Percentiles rank a stretch among this genome's conserved stretches.
Evolutionary conservation across 31 red algal genomes (phyloP).

Genomic region (Bonnemaisonia californica): DNA sequence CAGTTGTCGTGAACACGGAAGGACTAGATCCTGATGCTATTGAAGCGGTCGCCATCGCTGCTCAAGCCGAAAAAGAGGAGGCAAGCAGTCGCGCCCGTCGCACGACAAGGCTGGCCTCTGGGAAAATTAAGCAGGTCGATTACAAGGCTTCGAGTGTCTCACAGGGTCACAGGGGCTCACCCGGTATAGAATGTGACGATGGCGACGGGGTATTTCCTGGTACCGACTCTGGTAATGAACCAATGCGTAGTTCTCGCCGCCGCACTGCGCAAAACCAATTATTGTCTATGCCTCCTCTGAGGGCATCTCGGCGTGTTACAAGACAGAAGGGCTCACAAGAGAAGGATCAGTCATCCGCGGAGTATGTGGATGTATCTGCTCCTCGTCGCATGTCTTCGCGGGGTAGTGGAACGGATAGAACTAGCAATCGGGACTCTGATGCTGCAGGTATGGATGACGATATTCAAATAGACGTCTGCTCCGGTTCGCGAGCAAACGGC

Average conservation of each 20-base stretch:
- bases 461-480: background rate
- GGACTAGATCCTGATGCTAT: constrained; percentile 67
- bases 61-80: constrained; percentile 71
- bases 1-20: constrained; percentile 26
- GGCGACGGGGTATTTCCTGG: constrained; percentile 2
- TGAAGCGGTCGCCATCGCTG: constrained; percentile 68
- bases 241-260: constrained; percentile 5
- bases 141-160: constrained; percentile 61
- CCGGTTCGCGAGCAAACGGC: background rate
- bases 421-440: constrained; percentile 17
- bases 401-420: constrained; percentile 10
- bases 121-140: constrained; percentile 75
- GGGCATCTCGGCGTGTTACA: constrained; percentile 32
- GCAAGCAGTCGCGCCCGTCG: constrained; percentile 50
- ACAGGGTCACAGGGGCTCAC: constrained; percentile 35
- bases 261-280: constrained; percentile 36
- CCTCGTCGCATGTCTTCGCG: constrained; percentile 8
- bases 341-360: constrained; percentile 33
- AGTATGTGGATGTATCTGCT: constrained; percentile 39
- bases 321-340: constrained; percentile 44
- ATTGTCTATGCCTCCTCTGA: constrained; percentile 1
- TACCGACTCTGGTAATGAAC: constrained; percentile 3
- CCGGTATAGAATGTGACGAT: constrained; percentile 52
- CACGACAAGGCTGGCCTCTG: constrained; percentile 65
- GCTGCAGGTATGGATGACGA: background rate